Base-by-base conservation (phyloP, 2,329 filamentous ascomycete species). In the Aspergillus jensenii region DNA sequence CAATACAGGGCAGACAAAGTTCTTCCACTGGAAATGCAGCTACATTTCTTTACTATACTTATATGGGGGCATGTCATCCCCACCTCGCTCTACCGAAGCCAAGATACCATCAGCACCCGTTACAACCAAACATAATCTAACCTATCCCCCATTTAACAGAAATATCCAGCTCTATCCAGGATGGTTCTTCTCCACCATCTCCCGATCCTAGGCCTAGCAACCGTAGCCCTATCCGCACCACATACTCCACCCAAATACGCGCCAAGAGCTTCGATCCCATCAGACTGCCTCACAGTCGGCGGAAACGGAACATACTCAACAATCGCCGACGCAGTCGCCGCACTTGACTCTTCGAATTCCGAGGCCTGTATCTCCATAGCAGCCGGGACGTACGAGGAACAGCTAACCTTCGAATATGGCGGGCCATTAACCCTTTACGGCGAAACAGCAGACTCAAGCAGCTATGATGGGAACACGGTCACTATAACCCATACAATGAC, bases 341-440 rank as follows among this genome's bases (percentile, higher is more conserved):
- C 67, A 0, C 64, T 74, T n/a, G n/a, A n/a, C 11, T 65, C 64
- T 0, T 66, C 66, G 0, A 63, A 59, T 1, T 51, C 57, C 1
- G 59, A 62, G 1, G 70, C 71, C 9, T 74, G 72, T 40, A 74
- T 75, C 44, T 75, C 68, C 45, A 59, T 75, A 23, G 65, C 65
- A 12, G 60, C 65, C 15, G 72, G 72, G 14, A 73, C 69, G 0
- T 75, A 74, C 45, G 50, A 61, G 2, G 72, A 74, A 47, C 69
- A 73, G 54, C 55, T 74, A 5, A 67, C 61, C 15, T 67, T 74
- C 52, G 52, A 62, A 25, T 73, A 72, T 52, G 52, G 48, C 0
- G 72, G 71, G 1, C 48, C 55, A 1, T 56, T 74, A 21, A 73
- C 70, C 0, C 25, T 74, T 2, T 74, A 74, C 27, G 72, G 71